Base-by-base conservation (phyloP, 2,329 filamentous ascomycete species). In the Fusarium sp. region DNA sequence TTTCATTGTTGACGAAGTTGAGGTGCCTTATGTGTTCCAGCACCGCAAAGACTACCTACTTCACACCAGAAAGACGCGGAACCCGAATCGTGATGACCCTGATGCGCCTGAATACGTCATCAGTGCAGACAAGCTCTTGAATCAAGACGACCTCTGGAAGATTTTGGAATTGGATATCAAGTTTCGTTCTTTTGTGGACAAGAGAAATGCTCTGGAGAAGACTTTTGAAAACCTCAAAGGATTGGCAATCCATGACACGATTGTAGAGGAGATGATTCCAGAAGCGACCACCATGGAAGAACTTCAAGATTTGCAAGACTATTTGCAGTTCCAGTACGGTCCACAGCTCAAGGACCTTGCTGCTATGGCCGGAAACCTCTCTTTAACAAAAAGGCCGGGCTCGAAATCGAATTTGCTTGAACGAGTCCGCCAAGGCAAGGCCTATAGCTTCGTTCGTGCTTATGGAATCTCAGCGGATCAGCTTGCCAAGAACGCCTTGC, bases 21-120 rank as follows among this genome's bases (percentile, higher is more conserved):
- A 99, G 82, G 95, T 98, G 3, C 95, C 96, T 0, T 99, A 97
- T 81, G 96, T 99, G 75, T 98, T 98, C 82, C 95, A 98, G 81
- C 96, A 99, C 79, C 94, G 96, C 69, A 97, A 98, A 82, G 96
- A 99, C 81, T 99, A 98, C 79, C 88, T 99, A 47, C 97, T 99
- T 63, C 94, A 98, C 78, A 93, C 93, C 30, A 92, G 91, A 73
- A 95, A 93, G 79, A 87, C 89, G 12, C 84, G 86, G 61, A 87
- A 91, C 84, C 80, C 91, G 79, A 82, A 86, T 33, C 87, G 88
- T 22, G 87, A 91, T 64, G 92, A 95, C 73, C 88, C 89, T 14
- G 91, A 94, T 76, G 90, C 88, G 4, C 90, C 91, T 4, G 91
- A 94, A 65, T 93, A 91, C 78, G 91, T 91, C 63, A 90, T 95